These are phyloP conservation scores for Sphaerulina vaccinii DNA, from an alignment of 2,329 filamentous ascomycete genomes.

Conservation along the genomic window DNA sequence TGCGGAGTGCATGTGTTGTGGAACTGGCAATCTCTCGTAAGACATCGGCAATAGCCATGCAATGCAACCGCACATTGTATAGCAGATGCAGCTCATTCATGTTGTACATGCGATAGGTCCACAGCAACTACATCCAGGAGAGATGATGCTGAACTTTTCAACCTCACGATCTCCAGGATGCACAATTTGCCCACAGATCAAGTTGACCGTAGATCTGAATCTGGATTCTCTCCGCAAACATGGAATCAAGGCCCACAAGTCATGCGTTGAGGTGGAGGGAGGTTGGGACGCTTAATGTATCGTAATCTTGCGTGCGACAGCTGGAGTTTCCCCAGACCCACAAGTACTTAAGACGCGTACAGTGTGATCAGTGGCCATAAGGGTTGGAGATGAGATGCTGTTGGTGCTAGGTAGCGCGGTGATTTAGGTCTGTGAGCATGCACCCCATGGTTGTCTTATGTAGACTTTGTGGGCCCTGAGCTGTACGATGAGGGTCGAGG, in stretches of 20 bases:
- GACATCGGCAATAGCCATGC: constrained; percentile 10
- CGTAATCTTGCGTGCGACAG: constrained; percentile 2
- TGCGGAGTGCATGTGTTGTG: constrained; percentile 24
- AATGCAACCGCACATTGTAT: no score
- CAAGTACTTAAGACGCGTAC: neutral
- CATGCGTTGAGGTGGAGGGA: constrained; percentile 11
- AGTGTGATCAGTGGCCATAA: constrained; percentile 3
- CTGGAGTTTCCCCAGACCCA: constrained; percentile 8
- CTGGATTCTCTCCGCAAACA: neutral
- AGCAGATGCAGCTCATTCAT: no score
- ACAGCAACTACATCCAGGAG: no score
- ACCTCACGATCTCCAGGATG: no score
- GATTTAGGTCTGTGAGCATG: constrained; percentile 7
- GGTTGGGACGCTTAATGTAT: constrained; percentile 5
- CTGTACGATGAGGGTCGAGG: constrained; percentile 17
- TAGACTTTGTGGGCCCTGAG: constrained; percentile 23
- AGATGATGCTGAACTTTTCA: constrained; percentile 11
- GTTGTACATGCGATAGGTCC: no score
- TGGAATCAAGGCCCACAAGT: constrained; percentile 7
- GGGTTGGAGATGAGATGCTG: neutral
- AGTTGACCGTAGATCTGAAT: no score
- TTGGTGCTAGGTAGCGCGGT: neutral
- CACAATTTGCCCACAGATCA: no score
- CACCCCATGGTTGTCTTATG: constrained; percentile 21
- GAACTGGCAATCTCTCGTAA: constrained; percentile 11